phyloP scores from a whole-genome alignment of 2,329 filamentous ascomycete species.

The Rhinocladiella similis region DNA sequence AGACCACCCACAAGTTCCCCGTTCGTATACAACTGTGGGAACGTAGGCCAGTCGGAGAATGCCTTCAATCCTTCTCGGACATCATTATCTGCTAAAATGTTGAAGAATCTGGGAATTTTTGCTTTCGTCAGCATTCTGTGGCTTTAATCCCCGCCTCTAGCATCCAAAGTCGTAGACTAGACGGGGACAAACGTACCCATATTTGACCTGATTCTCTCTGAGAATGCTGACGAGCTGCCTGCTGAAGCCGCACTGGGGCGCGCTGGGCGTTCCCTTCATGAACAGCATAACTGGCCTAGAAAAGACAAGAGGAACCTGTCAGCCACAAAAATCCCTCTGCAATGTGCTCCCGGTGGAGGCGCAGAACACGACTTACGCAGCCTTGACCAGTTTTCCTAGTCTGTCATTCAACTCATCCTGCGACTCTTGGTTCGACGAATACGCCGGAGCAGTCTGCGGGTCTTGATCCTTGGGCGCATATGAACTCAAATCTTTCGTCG shows the following conservation, averaged over 20 bases:
- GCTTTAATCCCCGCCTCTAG: no score
- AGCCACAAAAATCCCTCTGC: not conserved
- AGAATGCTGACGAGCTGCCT: conserved; percentile 83
- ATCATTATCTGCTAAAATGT: conserved; percentile 96
- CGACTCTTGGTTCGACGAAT: conserved; percentile 54
- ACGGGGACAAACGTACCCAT: conserved; percentile 51
- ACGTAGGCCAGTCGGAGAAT: conserved; percentile 98
- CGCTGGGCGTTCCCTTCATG: conserved; percentile 92
- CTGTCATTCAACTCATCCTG: conserved; percentile 86
- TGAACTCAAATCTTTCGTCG: conserved; percentile 42
- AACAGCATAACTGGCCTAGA: conserved; percentile 80
- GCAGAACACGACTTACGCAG: conserved; percentile 59
- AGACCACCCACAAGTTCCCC: conserved; percentile 90
- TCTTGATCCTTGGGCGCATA: conserved; percentile 47
- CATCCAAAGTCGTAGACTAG: not conserved
- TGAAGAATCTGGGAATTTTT: conserved; percentile 71
- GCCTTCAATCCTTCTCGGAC: conserved; percentile 95
- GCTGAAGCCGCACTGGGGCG: conserved; percentile 90
- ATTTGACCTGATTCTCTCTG: conserved; percentile 86
- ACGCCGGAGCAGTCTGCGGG: conserved; percentile 49
- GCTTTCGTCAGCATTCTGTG: not conserved
- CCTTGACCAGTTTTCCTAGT: conserved; percentile 82
- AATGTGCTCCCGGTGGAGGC: not conserved
- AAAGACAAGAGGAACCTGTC: not conserved
- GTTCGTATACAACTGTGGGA: conserved; percentile 88